Percentiles rank a stretch among this genome's conserved stretches.
These are phyloP conservation scores for Tetrapisispora nanseiensis DNA, from an alignment of 805 yeast species.

Conservation along the genomic window DNA sequence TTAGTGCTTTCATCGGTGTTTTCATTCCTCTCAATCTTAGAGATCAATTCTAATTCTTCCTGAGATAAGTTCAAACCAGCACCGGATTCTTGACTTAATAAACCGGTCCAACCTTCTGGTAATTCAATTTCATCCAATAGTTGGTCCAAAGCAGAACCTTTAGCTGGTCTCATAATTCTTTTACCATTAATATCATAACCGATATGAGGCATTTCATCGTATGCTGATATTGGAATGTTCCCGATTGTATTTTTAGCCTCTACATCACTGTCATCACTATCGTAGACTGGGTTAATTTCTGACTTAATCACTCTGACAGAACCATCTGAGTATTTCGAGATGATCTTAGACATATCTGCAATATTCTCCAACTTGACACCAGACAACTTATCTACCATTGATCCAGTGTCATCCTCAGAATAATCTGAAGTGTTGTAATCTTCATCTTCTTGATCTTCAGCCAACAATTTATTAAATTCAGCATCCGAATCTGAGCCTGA, in stretches of 20 bases:
- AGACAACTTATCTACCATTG: slow-evolving; percentile 46
- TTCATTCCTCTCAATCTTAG: slow-evolving; percentile 77
- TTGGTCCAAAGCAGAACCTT: slow-evolving; percentile 88
- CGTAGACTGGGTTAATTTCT: slow-evolving; percentile 90
- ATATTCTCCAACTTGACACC: slow-evolving; percentile 45
- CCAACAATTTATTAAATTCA: slow-evolving; percentile 53
- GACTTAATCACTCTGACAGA: slow-evolving; percentile 68
- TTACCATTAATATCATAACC: slow-evolving; percentile 97
- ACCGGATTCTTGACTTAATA: slow-evolving; percentile 85
- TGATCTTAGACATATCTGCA: slow-evolving; percentile 33
- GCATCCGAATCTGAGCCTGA: slow-evolving; percentile 46
- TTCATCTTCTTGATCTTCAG: slow-evolving; percentile 34
- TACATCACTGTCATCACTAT: slow-evolving; percentile 82
- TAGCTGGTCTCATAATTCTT: slow-evolving; percentile 97
- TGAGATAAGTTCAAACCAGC: slow-evolving; percentile 65
- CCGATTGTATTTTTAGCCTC: slow-evolving; percentile 86
- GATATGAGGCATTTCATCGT: slow-evolving; percentile 94
- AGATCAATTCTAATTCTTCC: slow-evolving; percentile 83
- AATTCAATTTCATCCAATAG: slow-evolving; percentile 82
- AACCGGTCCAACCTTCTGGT: slow-evolving; percentile 98
- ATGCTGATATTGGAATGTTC: slow-evolving; percentile 83
- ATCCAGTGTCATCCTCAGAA: slow-evolving; percentile 32
- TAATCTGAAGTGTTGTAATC: slow-evolving; percentile 23
- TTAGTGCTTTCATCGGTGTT: slow-evolving; percentile 68
- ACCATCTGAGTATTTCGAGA: slow-evolving; percentile 66